Conservation (phyloP, 306 rosid genomes). For the Luffa acutangula region DNA sequence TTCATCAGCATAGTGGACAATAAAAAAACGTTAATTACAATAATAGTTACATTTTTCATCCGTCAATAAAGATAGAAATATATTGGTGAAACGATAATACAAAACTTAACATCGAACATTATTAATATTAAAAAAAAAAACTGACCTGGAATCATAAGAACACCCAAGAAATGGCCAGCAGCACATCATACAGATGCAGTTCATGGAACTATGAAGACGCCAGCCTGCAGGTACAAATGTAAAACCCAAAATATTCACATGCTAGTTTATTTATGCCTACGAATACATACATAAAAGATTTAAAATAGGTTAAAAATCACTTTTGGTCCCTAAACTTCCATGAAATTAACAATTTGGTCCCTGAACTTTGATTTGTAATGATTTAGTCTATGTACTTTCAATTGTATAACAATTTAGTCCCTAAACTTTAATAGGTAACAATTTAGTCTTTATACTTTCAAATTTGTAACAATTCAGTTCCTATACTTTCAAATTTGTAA, state of each 20-base stretch:
- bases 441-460: too few relatives aligned
- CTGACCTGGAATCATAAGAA: neutral
- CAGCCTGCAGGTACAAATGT: conserved; percentile 37
- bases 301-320: too few relatives aligned
- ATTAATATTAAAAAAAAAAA: neutral
- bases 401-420: too few relatives aligned
- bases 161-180: neutral
- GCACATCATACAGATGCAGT: conserved; percentile 6
- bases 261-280: neutral
- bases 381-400: too few relatives aligned
- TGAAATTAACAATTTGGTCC: too few relatives aligned
- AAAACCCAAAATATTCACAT: neutral
- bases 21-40: neutral
- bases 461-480: too few relatives aligned
- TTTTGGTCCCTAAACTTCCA: too few relatives aligned
- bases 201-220: conserved; percentile 34
- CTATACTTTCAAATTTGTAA: too few relatives aligned
- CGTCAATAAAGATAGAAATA: neutral
- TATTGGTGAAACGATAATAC: neutral
- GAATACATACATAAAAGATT: neutral
- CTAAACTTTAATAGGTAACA: too few relatives aligned
- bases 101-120: neutral
- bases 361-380: too few relatives aligned
- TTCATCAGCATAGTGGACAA: neutral
- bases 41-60: neutral